Evolutionary conservation across 768 basidiomycete species (phyloP), one percentile per base, ranked within the genome.

Genomic region (Cystobasidium tubakii): DNA sequence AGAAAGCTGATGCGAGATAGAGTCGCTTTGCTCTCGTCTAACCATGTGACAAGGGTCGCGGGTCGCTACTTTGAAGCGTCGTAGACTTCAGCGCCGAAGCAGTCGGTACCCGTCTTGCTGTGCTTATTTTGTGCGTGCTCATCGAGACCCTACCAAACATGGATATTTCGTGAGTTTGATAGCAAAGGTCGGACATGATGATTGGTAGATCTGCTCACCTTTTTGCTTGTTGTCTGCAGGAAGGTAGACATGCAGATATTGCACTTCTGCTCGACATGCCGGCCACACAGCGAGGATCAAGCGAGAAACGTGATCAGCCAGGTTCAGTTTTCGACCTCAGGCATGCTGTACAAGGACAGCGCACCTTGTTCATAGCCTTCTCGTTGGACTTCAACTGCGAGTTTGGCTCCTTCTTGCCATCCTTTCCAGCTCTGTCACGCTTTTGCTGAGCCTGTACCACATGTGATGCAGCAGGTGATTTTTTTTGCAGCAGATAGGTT

Each of bases 401-500:
- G 31, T 23, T 44, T 31, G 33, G 50, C 55, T 39, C 69, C 34
- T 36, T 39, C 55, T 71, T 71, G 21, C 6, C 69, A 27, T 54
- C 66, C 50, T 36, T 60, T 36, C 17, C 69, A 55, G 13, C 55
- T 55, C 55, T 55, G 1, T 71, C 69, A n/a, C 69, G 53, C 36
- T 71, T 71, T 36, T 65, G 63, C 63, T 67, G 66, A 53, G 66
- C 44, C 66, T 67, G 66, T 31, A n/a, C n/a, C n/a, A n/a, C 4
- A 21, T 15, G 46, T 50, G 46, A n/a, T 25, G 62, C 39, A 50
- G 46, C n/a, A 50, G 4, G 46, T n/a, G 21, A 50, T 50, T 50
- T 50, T 50, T 50, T n/a, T n/a, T n/a, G n/a, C 7, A 15, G 39
- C 6, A 6, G 39, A 15, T 12, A n/a, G 46, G 46, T 12, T 21